Evolutionary conservation across 148 eudicot species (phyloP).

Genomic region (Limonium bicolor): DNA sequence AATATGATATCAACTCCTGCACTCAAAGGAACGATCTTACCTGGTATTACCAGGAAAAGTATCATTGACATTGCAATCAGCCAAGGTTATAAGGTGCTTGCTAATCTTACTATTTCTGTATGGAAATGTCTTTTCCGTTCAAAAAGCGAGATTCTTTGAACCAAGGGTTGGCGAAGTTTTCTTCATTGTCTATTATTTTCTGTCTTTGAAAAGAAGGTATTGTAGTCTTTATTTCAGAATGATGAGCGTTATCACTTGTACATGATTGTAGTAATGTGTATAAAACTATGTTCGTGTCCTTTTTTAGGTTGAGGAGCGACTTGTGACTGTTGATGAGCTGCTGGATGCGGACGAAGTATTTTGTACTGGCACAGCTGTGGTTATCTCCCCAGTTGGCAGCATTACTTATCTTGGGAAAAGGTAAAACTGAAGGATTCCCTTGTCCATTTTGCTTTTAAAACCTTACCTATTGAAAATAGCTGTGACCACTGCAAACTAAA

Average conservation of each 20-base stretch:
- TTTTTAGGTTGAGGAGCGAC: conserved; percentile 66
- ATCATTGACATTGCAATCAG: conserved; percentile 77
- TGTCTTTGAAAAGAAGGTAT: too few species aligned
- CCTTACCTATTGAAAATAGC: neutral
- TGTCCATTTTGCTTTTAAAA: neutral
- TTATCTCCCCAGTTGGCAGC: conserved; percentile 92
- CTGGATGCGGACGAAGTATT: conserved; percentile 97
- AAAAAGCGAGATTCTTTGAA: neutral
- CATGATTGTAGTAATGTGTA: neutral
- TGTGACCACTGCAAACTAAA: neutral
- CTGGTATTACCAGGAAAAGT: conserved; percentile 95
- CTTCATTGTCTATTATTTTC: too few species aligned
- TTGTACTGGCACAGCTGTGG: conserved; percentile 97
- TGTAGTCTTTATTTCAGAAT: too few species aligned
- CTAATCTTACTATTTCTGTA: neutral
- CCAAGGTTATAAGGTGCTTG: conserved; percentile 78
- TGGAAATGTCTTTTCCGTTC: neutral
- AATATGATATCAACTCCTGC: conserved; percentile 74
- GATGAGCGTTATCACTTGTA: too few species aligned
- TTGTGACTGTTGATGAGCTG: conserved; percentile 66
- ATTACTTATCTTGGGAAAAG: conserved; percentile 69
- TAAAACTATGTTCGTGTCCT: neutral
- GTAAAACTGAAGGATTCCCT: conserved; percentile 18
- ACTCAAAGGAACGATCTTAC: conserved; percentile 82
- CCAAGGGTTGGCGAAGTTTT: too few species aligned